Percentiles rank a stretch among this genome's conserved stretches.
Conservation (phyloP, 768 basidiomycete genomes). For the Hericium rajendrae region DNA sequence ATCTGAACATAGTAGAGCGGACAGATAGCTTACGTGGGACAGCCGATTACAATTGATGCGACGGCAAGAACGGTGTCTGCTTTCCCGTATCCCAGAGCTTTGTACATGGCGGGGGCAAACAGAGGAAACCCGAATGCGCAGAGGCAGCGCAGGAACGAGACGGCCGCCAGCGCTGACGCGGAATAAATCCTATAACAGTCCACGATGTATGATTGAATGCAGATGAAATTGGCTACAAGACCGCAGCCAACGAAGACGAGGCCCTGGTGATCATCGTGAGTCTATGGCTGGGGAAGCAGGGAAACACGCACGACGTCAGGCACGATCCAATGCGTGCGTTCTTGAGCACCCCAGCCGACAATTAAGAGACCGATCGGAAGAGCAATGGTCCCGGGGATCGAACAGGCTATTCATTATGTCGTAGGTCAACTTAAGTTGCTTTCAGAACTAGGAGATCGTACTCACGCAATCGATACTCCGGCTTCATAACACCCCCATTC, state of each 20-base stretch:
- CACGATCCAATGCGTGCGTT: constrained; percentile 55
- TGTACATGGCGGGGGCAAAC: constrained; percentile 64
- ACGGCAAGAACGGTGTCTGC: constrained; percentile 57
- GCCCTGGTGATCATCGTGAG: constrained; percentile 30
- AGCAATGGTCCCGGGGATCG: constrained; percentile 43
- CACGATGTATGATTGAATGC: constrained; percentile 58
- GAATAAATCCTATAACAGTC: constrained; percentile 59
- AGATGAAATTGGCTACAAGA: constrained; percentile 48
- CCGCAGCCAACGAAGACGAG: constrained; percentile 48
- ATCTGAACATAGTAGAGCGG: constrained; percentile 42
- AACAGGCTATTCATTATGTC: neutral
- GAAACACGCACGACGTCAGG: constrained; percentile 44
- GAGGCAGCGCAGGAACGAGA: constrained; percentile 50
- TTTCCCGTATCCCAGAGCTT: constrained; percentile 57
- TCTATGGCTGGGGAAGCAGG: neutral
- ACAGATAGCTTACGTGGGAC: constrained; percentile 39
- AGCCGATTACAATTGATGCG: constrained; percentile 45
- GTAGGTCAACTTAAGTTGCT: neutral
- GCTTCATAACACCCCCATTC: neutral
- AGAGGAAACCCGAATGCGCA: constrained; percentile 71
- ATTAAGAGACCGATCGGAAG: constrained; percentile 66
- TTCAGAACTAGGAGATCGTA: neutral
- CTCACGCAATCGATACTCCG: neutral
- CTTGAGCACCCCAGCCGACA: constrained; percentile 59
- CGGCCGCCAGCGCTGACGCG: constrained; percentile 65